phyloP scores from a whole-genome alignment of 441 rosid genomes.

The Pelargonium fulgidum region DNA sequence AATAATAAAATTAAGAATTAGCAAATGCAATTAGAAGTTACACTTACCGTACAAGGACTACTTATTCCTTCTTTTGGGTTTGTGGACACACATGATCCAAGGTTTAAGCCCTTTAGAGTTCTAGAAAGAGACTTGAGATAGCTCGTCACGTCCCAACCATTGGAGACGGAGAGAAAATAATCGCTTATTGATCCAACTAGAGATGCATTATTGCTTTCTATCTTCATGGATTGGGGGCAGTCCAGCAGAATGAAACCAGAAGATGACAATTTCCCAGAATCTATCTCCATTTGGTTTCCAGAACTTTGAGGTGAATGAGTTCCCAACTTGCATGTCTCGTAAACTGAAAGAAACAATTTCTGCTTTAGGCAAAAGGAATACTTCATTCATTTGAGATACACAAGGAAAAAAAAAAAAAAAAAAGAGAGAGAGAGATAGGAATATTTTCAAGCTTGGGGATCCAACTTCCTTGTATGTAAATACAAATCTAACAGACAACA shows the following conservation, averaged over 20 bases:
- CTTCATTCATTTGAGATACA: neutral
- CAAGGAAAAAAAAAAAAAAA: no score
- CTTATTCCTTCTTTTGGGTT: slow-evolving; percentile 83
- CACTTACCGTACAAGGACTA: slow-evolving; percentile 75
- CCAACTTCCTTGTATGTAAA: neutral
- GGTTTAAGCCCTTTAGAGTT: slow-evolving; percentile 76
- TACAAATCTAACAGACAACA: neutral
- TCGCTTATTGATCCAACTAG: slow-evolving; percentile 96
- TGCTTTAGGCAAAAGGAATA: slow-evolving; percentile 8
- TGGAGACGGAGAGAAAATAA: slow-evolving; percentile 91
- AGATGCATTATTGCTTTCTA: slow-evolving; percentile 86
- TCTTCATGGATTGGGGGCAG: slow-evolving; percentile 99
- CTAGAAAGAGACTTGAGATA: slow-evolving; percentile 97
- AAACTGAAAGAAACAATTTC: slow-evolving; percentile 43
- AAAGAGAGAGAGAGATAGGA: neutral
- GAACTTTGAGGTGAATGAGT: slow-evolving; percentile 78
- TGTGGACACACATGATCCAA: slow-evolving; percentile 53
- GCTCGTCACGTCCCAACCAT: slow-evolving; percentile 97
- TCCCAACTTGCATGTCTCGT: slow-evolving; percentile 95
- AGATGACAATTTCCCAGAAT: slow-evolving; percentile 58
- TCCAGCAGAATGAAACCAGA: slow-evolving; percentile 89
- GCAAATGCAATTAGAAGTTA: slow-evolving; percentile 9
- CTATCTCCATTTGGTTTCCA: slow-evolving; percentile 84
- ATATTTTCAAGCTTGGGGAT: slow-evolving; percentile 1
- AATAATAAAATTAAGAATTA: neutral